These are phyloP conservation scores for Cystobasidium ongulense DNA, from an alignment of 768 basidiomycete species.

Conservation along the genomic window DNA sequence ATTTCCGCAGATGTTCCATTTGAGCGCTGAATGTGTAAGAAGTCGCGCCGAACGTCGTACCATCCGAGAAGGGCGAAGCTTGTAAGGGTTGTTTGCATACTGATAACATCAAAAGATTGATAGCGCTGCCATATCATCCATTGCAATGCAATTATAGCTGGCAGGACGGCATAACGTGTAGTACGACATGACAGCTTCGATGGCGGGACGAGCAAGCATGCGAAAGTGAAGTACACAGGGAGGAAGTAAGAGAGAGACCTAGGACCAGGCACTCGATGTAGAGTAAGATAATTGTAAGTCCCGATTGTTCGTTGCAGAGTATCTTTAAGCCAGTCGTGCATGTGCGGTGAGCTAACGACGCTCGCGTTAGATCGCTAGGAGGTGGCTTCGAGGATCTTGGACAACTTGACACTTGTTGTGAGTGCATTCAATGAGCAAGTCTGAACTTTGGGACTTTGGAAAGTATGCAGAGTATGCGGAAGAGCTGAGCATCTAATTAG, in stretches of 20 bases:
- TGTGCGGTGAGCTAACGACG: background rate
- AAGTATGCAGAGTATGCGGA: too few species aligned
- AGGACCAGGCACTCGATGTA: slow-evolving; percentile 18
- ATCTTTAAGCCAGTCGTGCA: background rate
- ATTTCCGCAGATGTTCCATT: background rate
- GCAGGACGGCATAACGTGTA: slow-evolving; percentile 1
- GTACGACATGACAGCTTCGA: background rate
- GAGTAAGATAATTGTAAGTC: slow-evolving; percentile 3
- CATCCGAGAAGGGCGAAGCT: slow-evolving; percentile 17
- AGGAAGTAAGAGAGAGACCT: slow-evolving; percentile 15
- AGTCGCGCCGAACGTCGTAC: slow-evolving; percentile 19
- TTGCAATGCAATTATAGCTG: background rate
- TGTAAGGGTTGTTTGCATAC: background rate
- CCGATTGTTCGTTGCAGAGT: background rate
- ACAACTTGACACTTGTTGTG: too few species aligned
- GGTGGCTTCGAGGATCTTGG: too few species aligned
- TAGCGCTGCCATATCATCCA: background rate
- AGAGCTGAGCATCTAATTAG: too few species aligned
- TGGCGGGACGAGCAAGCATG: background rate
- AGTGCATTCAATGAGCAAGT: too few species aligned
- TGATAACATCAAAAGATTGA: slow-evolving; percentile 23
- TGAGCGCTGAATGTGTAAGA: background rate
- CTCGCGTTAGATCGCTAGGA: too few species aligned
- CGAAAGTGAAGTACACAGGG: background rate
- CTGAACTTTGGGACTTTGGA: too few species aligned